phyloP scores from a whole-genome alignment of 2,329 filamentous ascomycete genomes.

The Apiospora saccharicola region DNA sequence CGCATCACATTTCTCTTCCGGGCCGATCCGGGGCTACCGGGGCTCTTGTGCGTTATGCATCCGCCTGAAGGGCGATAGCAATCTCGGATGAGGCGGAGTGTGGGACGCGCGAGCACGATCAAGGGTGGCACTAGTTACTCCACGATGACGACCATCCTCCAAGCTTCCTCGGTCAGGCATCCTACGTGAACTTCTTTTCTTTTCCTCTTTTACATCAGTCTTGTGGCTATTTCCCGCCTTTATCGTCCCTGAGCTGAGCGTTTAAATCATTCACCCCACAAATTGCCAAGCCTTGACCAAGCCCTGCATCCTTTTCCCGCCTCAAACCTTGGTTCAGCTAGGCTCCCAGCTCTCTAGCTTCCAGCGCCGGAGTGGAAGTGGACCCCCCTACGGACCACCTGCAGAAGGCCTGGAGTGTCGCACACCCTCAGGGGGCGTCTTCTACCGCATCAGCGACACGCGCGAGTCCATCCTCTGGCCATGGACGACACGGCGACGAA shows the following conservation, averaged over 20 bases:
- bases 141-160: slow-evolving; percentile 4
- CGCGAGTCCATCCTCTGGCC: background rate
- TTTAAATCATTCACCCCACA: background rate
- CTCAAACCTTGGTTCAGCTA: background rate
- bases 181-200: background rate
- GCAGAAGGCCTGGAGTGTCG: background rate
- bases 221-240: background rate
- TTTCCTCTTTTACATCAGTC: background rate
- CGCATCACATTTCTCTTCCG: background rate
- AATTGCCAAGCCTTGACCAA: slow-evolving; percentile 1
- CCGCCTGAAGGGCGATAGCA: background rate
- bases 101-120: slow-evolving; percentile 2
- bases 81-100: slow-evolving; percentile 17
- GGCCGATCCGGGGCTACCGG: background rate
- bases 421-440: background rate
- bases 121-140: slow-evolving; percentile 16
- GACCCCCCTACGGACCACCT: background rate
- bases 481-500: slow-evolving; percentile 7
- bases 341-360: background rate
- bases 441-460: background rate
- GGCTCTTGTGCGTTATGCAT: background rate
- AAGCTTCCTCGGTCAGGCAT: background rate
- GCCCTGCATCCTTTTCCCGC: background rate
- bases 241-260: no score
- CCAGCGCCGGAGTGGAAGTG: background rate